These are phyloP conservation scores for Flaveria ramosissima DNA, from an alignment of 129 eudicot genomes.

Conservation along the genomic window DNA sequence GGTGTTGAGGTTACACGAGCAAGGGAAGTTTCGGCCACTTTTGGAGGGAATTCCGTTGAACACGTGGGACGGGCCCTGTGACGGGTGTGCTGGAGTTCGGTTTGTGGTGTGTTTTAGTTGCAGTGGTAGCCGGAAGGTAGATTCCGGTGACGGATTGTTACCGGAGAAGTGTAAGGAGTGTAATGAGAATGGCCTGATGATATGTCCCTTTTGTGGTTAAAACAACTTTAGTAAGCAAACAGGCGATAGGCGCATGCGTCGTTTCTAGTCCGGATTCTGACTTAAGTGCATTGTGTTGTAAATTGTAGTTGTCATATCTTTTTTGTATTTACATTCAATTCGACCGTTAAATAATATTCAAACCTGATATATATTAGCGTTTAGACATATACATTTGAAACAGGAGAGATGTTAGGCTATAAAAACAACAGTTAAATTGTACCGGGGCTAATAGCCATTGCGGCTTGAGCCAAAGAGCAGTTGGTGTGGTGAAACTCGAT, in stretches of 20 bases:
- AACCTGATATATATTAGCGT: background rate
- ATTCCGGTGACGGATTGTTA: conserved; percentile 28
- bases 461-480: conserved; percentile 9
- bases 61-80: conserved; percentile 50
- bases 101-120: conserved; percentile 71
- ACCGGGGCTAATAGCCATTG: conserved; percentile 8
- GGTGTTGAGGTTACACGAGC: conserved; percentile 67
- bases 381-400: background rate
- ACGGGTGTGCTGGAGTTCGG: conserved; percentile 71
- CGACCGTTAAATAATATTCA: no score
- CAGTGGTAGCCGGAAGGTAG: conserved; percentile 69
- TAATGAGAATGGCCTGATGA: conserved; percentile 76
- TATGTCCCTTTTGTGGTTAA: conserved; percentile 79
- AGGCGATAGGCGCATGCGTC: no score
- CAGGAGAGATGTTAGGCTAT: conserved; percentile 3
- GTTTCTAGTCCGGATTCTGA: no score
- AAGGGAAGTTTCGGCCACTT: conserved; percentile 65
- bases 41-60: conserved; percentile 58
- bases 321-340: no score
- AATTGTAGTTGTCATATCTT: no score
- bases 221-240: conserved; percentile 2
- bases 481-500: conserved; percentile 21
- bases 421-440: background rate
- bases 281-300: no score
- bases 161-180: conserved; percentile 55